Evolutionary conservation across 305 asterid genomes (phyloP).

Genomic region (Plantago coronopus): DNA sequence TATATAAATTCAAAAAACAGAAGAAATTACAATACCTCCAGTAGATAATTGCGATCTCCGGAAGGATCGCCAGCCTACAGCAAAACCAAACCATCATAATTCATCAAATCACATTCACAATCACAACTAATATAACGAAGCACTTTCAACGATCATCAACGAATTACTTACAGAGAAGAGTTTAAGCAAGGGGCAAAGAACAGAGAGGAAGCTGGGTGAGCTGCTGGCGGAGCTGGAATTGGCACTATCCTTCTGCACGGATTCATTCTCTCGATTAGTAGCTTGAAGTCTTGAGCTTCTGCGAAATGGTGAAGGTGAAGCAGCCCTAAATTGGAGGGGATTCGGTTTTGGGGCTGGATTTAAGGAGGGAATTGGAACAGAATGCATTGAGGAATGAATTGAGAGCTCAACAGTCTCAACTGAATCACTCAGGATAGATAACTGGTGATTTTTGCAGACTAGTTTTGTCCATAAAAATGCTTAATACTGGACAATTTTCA

Average conservation of each 20-base stretch:
- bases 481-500: too few species aligned
- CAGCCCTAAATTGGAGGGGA: slow-evolving; percentile 17
- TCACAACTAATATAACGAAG: not conserved
- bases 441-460: too few species aligned
- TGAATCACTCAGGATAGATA: too few species aligned
- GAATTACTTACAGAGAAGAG: slow-evolving; percentile 55
- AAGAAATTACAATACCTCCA: slow-evolving; percentile 48
- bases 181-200: slow-evolving; percentile 78
- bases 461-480: too few species aligned
- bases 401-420: too few species aligned
- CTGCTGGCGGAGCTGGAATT: slow-evolving; percentile 23
- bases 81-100: slow-evolving; percentile 11
- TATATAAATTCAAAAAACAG: not conserved
- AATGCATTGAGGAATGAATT: slow-evolving; percentile 33
- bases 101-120: too few species aligned
- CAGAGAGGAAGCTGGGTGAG: slow-evolving; percentile 56
- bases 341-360: slow-evolving; percentile 18
- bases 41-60: slow-evolving; percentile 45
- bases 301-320: slow-evolving; percentile 14
- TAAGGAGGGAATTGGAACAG: slow-evolving; percentile 26
- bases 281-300: slow-evolving; percentile 21
- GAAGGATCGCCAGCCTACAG: slow-evolving; percentile 79
- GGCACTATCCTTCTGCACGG: slow-evolving; percentile 28
- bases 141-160: not conserved
- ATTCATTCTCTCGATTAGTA: slow-evolving; percentile 30